Percentiles rank a stretch among this genome's conserved stretches.
Evolutionary conservation across 768 basidiomycete genomes (phyloP).

Genomic region (Galerina sulciceps): DNA sequence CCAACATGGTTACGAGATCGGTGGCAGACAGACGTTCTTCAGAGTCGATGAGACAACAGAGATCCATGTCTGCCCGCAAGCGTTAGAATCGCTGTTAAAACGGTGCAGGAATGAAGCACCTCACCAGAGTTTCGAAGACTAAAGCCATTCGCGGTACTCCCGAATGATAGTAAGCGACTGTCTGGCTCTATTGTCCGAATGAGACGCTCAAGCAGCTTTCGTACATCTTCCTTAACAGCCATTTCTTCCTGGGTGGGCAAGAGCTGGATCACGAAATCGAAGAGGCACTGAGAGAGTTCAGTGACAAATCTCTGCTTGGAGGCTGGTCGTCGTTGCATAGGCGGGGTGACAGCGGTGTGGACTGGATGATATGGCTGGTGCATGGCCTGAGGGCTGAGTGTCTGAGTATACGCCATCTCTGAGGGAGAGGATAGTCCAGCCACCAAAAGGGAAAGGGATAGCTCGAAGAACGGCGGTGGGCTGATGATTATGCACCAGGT

Average conservation of each 20-base stretch:
- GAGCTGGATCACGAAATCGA: conserved; percentile 92
- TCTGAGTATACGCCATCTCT: conserved; percentile 45
- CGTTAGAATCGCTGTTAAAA: conserved; percentile 1
- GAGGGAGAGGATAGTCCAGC: conserved; percentile 21
- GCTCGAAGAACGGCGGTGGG: conserved; percentile 16
- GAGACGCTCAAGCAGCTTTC: conserved; percentile 92
- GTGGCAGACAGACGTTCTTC: conserved; percentile 77
- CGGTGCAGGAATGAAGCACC: conserved; percentile 12
- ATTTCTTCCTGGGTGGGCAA: conserved; percentile 90
- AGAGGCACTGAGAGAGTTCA: conserved; percentile 88
- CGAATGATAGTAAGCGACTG: conserved; percentile 90
- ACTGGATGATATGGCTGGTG: conserved; percentile 41
- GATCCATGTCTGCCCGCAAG: conserved; percentile 84
- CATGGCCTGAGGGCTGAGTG: conserved; percentile 39
- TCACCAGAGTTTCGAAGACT: conserved; percentile 93
- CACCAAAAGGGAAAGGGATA: conserved; percentile 22
- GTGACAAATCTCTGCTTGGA: conserved; percentile 69
- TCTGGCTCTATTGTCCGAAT: conserved; percentile 94
- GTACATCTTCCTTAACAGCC: conserved; percentile 93
- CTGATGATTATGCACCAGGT: conserved; percentile 28
- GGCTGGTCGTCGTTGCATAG: conserved; percentile 41
- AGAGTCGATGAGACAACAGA: conserved; percentile 95
- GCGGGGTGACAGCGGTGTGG: conserved; percentile 30
- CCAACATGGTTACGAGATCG: conserved; percentile 93
- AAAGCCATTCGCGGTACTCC: conserved; percentile 96